Base-by-base conservation (phyloP, 257 asterid species). In the Nicotiana tabacum region DNA sequence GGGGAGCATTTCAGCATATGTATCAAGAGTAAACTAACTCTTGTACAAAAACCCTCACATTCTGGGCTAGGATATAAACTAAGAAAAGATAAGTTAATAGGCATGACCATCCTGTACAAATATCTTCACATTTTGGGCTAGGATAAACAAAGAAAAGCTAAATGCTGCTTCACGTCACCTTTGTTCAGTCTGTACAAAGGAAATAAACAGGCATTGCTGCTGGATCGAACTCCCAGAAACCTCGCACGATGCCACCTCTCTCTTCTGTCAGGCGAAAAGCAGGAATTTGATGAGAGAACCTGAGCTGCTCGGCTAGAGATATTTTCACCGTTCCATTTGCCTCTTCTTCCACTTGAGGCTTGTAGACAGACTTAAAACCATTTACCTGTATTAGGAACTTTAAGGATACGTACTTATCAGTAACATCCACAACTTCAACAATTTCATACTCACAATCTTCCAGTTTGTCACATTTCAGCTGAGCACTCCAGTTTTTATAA, bases 201-300 rank as follows among this genome's bases (percentile, higher is more conserved):
- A 65, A 69, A 77, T 70, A 33, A 11, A 9, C 30, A 8, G 85
- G 83, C 35, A 86, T 37, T 0, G 84, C 87, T 33, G 66, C 83
- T 46, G 86, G 37, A 80, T 86, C 89, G 30, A 86, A 83, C 89
- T 84, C 85, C 82, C 72, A 84, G 82, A 65, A 84, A 43, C 86
- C 85, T 51, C 81, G 77, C 29, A 84, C 39, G 79, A 46, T 77
- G 55, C 88, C 88, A 24, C 80, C 81, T 37, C 72, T 76, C 64
- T 88, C 88, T 16, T 81, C 81, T 17, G 89, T 86, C 79, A 86
- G 64, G 27, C 66, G 85, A 77, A 77, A 81, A 27, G 89, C 88
- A n/a, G 88, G 91, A 72, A 88, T 83, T 30, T 66, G 84, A 79
- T 88, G 91, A 13, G 91, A 88, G 81, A 88, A 88, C 61, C 83